phyloP scores from a whole-genome alignment of 345 rosid genomes.

The Zanthoxylum bungeanum region DNA sequence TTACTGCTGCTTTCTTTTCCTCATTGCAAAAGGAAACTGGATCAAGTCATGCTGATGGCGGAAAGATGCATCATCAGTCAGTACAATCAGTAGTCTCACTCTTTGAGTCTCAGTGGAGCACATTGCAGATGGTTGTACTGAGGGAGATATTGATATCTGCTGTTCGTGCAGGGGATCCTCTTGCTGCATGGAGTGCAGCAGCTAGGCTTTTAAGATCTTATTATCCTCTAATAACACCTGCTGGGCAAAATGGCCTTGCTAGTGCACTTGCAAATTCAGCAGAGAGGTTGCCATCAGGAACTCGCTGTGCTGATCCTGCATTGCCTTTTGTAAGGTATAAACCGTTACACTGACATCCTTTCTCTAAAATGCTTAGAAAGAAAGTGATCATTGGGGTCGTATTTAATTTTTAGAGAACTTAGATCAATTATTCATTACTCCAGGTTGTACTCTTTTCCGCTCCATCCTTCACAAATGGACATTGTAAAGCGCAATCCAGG shows the following conservation, averaged over 20 bases:
- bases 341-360: background rate
- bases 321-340: constrained; percentile 88
- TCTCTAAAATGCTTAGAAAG: background rate
- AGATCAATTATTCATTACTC: constrained; percentile 10
- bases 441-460: constrained; percentile 90
- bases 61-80: constrained; percentile 79
- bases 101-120: constrained; percentile 98
- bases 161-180: constrained; percentile 97
- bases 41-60: constrained; percentile 55
- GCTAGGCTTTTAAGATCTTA: constrained; percentile 91
- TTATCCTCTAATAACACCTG: constrained; percentile 96
- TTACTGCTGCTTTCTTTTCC: background rate
- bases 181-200: constrained; percentile 98
- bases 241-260: constrained; percentile 98
- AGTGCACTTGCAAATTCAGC: constrained; percentile 84
- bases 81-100: constrained; percentile 78
- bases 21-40: constrained; percentile 50
- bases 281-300: constrained; percentile 88
- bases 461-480: constrained; percentile 75
- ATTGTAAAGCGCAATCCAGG: constrained; percentile 80
- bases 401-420: background rate
- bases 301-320: constrained; percentile 98
- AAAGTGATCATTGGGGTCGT: background rate
- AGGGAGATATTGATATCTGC: constrained; percentile 97
- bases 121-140: constrained; percentile 97